Percentiles rank a stretch among this genome's conserved stretches.
These are phyloP conservation scores for Mycosarcoma maydis DNA, from an alignment of 1,284 basidiomycete species.

Conservation along the genomic window DNA sequence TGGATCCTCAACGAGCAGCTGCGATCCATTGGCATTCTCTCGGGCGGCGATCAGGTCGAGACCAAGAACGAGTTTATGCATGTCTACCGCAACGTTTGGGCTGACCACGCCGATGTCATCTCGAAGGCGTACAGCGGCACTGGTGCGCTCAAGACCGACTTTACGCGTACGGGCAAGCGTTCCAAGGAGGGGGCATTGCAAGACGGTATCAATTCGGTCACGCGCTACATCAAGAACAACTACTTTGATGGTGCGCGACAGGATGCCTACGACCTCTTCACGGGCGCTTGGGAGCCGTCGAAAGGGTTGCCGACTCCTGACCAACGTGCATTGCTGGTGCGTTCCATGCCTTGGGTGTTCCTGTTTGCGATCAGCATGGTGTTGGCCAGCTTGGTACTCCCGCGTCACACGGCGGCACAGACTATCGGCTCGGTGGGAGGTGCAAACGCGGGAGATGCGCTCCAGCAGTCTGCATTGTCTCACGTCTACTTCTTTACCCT, in stretches of 20 bases:
- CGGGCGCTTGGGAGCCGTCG: conserved; percentile 81
- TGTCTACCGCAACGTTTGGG: conserved; percentile 95
- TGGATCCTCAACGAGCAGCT: conserved; percentile 76
- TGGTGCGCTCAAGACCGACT: conserved; percentile 95
- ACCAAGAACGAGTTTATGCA: conserved; percentile 69
- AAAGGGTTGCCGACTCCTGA: conserved; percentile 79
- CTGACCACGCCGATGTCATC: conserved; percentile 93
- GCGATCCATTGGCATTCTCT: conserved; percentile 68
- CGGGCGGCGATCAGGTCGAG: conserved; percentile 55
- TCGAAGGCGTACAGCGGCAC: conserved; percentile 93
- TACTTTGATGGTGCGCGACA: conserved; percentile 92
- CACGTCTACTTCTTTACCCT: conserved; percentile 43
- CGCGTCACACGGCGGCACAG: conserved; percentile 32
- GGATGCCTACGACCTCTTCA: conserved; percentile 80
- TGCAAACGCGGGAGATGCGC: background rate
- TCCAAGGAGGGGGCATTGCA: conserved; percentile 81
- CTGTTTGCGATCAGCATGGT: conserved; percentile 81
- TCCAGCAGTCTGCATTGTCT: conserved; percentile 11
- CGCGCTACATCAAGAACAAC: conserved; percentile 95
- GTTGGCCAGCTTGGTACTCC: conserved; percentile 64
- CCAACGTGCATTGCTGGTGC: conserved; percentile 79
- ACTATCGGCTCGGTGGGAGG: conserved; percentile 19
- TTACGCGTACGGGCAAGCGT: conserved; percentile 86
- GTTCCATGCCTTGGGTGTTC: conserved; percentile 84
- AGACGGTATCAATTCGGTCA: conserved; percentile 86